Conservation (phyloP, 805 yeast genomes). For the Candida piceae region DNA sequence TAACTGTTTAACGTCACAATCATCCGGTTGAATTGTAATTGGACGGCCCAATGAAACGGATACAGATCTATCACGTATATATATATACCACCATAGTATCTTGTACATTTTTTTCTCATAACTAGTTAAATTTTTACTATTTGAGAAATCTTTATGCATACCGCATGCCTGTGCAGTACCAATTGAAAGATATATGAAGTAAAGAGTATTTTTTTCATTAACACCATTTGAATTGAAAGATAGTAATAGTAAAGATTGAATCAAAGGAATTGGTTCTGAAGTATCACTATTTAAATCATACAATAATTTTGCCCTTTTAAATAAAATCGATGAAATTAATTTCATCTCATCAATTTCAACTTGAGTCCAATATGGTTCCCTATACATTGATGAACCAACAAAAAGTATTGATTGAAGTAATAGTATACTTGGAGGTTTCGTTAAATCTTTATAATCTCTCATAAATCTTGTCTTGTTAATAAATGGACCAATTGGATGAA, state of each 20-base stretch:
- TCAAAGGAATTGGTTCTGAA: conserved; percentile 53
- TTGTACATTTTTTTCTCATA: conserved; percentile 19
- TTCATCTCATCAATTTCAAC: conserved; percentile 41
- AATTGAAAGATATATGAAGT: conserved; percentile 67
- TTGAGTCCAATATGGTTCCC: conserved; percentile 49
- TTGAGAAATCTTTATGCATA: conserved; percentile 46
- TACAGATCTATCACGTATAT: conserved; percentile 10
- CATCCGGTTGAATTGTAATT: conserved; percentile 56
- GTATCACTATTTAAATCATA: conserved; percentile 64
- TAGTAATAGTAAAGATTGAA: conserved; percentile 57
- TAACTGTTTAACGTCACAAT: conserved; percentile 71
- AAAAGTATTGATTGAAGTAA: conserved; percentile 58
- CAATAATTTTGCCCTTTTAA: conserved; percentile 51
- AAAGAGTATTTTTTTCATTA: conserved; percentile 52
- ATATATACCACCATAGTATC: conserved; percentile 14
- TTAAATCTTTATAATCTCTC: conserved; percentile 48
- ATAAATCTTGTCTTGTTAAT: conserved; percentile 59
- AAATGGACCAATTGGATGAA: conserved; percentile 66
- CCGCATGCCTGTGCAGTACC: conserved; percentile 73
- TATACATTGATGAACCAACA: conserved; percentile 58
- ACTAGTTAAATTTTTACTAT: conserved; percentile 1
- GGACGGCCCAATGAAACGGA: conserved; percentile 68
- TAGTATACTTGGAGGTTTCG: conserved; percentile 55
- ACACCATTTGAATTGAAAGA: conserved; percentile 76
- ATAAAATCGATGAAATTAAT: conserved; percentile 23